Conservation (phyloP, 306 rosid genomes). For the Cicer pinnatifidum region DNA sequence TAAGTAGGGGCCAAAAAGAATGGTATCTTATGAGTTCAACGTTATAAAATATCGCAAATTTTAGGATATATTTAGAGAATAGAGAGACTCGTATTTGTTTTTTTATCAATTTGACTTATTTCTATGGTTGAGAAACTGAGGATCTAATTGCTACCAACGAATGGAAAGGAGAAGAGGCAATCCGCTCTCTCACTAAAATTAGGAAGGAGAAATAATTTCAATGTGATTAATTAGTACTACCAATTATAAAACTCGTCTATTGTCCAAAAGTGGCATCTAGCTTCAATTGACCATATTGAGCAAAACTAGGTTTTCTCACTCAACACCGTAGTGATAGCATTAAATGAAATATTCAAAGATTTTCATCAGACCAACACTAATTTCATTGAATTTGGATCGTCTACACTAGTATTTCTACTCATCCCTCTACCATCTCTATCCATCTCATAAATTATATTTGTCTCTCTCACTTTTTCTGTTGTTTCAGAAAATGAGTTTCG, state of each 20-base stretch:
- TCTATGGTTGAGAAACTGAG: slow-evolving; percentile 45
- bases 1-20: background rate
- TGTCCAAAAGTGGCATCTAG: background rate
- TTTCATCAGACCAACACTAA: too few species aligned
- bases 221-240: background rate
- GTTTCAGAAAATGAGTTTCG: too few species aligned
- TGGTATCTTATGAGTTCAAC: slow-evolving; percentile 19
- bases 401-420: too few species aligned
- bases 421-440: too few species aligned
- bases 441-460: too few species aligned
- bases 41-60: slow-evolving; percentile 38
- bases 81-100: slow-evolving; percentile 13
- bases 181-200: slow-evolving; percentile 41
- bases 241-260: background rate
- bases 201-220: slow-evolving; percentile 9
- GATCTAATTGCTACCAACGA: slow-evolving; percentile 47
- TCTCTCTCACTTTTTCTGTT: too few species aligned
- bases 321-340: too few species aligned
- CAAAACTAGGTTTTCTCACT: too few species aligned
- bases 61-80: slow-evolving; percentile 46
- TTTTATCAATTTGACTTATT: slow-evolving; percentile 42
- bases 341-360: too few species aligned
- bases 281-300: background rate
- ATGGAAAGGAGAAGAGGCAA: slow-evolving; percentile 43
- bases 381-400: too few species aligned